Evolutionary conservation across 1,284 basidiomycete species (phyloP), one percentile per base, ranked within the genome.

Genomic region (Sporisorium exsertum): DNA sequence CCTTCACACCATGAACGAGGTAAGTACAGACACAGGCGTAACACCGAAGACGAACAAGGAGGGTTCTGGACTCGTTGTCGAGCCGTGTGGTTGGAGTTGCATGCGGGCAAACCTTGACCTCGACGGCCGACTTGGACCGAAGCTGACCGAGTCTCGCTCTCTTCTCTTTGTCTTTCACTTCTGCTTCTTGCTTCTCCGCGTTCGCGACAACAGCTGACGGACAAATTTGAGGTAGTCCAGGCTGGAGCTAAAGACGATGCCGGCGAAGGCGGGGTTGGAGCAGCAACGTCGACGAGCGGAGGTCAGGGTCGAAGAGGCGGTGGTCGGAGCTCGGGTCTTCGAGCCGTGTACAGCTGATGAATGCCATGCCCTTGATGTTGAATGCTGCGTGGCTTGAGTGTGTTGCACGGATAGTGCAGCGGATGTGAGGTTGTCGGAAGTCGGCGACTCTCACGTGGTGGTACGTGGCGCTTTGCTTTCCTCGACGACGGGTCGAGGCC

Each of bases 1-100:
- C 42, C 89, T 96, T 8, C 92, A 92, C 76, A 89, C 91, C 5
- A 87, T 97, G 62, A 96, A 95, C 84, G 93, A 97, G 81, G 95
- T 97, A 82, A 82, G 93, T 64, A 16, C 51, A n/a, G 35, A 40
- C 49, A 32, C 26, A 16, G 9, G 3, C 35, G 9, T 8, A n/a
- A n/a, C n/a, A n/a, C n/a, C n/a, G n/a, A n/a, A n/a, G n/a, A 27
- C 12, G 27, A 15, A 35, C 26, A 32, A 15, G 24, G 16, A 42
- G 13, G 49, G 47, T 42, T 56, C 60, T 50, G 45, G 35, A 20
- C 33, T 52, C 49, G 3, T 16, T 33, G 2, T 12, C 26, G 24
- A 32, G 43, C 29, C n/a, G 24, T 40, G 33, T 32, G 49, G 49
- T 16, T n/a, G 10, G 8, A 8, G n/a, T 15, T 20, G 32, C 45